Evolutionary conservation across 108 stramenopile species (phyloP), one percentile per base, ranked within the genome.

Genomic region (Nannochloropsis oceanica): DNA sequence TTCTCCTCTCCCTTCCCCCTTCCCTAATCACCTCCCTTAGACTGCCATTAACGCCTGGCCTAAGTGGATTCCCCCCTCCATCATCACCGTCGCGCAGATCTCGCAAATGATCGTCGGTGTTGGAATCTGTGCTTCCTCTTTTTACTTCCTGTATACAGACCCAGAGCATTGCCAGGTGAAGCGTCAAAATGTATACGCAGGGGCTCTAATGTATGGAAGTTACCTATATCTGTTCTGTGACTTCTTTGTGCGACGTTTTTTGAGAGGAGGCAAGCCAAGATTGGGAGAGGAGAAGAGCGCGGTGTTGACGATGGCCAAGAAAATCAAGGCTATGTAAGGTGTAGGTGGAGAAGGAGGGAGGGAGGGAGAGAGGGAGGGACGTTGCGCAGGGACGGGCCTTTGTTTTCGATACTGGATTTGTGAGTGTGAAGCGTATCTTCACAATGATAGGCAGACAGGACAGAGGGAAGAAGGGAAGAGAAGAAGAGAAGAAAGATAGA

Each of bases 61-160:
- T 11, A 44, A 43, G 44, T 84, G 86, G 84, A 79, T 87, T 26
- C 87, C 87, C 13, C 88, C 91, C n/a, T 84, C 81, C 81, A 86
- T 80, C 86, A 89, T 91, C 83, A 91, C 91, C 34, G 79, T 90
- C 25, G 27, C 85, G 43, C 91, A 91, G 82, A 90, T 91, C 86
- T 83, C 88, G 34, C 91, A 91, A 85, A 91, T 91, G 91, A 85
- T 91, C 25, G 87, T 91, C 25, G 91, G 91, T 11, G 85, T 89
- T 26, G 44, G 25, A n/a, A 84, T 85, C 22, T 82, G 88, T 25
- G 25, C 13, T 26, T 13, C 26, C 11, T 25, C 80, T 7, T 73
- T 73, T 81, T 81, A 81, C 80, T 27, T 14, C 26, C 2, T 81
- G 80, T 27, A 27, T 25, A 81, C 26, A 14, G 26, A 27, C 26